Conservation (phyloP, 2,329 filamentous ascomycete species). For the Stagonosporopsis chrysanthemi region DNA sequence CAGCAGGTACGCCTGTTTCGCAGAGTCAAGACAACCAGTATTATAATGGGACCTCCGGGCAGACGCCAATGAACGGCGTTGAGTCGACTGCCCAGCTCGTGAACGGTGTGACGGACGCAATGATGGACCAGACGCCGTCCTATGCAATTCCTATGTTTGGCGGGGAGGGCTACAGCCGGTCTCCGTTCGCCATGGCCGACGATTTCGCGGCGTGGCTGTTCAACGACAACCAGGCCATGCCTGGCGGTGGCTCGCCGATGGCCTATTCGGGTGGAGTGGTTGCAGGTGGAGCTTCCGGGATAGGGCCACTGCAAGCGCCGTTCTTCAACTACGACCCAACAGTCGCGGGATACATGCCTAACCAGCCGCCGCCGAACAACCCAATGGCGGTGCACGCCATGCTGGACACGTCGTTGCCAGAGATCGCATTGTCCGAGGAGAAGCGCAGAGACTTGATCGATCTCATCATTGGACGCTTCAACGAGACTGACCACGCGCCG, state of each 20-base stretch:
- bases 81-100: conserved; percentile 49
- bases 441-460: conserved; percentile 86
- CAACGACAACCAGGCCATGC: conserved; percentile 66
- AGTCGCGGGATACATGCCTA: conserved; percentile 57
- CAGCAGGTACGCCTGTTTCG: conserved; percentile 46
- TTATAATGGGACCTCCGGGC: conserved; percentile 47
- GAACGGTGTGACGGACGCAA: conserved; percentile 47
- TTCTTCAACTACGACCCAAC: conserved; percentile 60
- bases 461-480: conserved; percentile 80
- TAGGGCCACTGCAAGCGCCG: conserved; percentile 56
- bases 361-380: conserved; percentile 68
- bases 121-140: conserved; percentile 56
- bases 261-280: conserved; percentile 41
- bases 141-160: conserved; percentile 88
- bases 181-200: conserved; percentile 85
- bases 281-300: conserved; percentile 50
- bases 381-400: conserved; percentile 91
- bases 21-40: conserved; percentile 46
- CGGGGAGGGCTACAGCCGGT: conserved; percentile 81
- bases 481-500: conserved; percentile 78
- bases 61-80: conserved; percentile 48
- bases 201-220: conserved; percentile 88
- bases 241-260: conserved; percentile 49
- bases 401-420: conserved; percentile 79
- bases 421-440: conserved; percentile 83